Conservation (phyloP, 164 flowering plant genomes). For the Vitis amurensis region DNA sequence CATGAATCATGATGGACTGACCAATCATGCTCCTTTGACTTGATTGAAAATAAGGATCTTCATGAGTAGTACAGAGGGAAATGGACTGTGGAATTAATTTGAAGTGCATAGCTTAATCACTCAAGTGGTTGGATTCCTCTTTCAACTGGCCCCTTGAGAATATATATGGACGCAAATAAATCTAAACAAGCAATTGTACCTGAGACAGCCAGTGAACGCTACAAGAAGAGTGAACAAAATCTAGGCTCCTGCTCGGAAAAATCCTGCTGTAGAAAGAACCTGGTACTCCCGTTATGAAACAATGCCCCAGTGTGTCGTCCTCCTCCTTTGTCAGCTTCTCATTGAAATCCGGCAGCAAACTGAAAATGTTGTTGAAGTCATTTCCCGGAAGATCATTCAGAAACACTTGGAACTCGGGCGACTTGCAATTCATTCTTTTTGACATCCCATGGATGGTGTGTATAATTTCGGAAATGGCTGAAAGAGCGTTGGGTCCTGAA, state of each 20-base stretch:
- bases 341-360: background rate
- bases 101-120: too few relatives aligned
- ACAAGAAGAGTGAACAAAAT: constrained; percentile 6
- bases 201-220: constrained; percentile 12
- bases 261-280: constrained; percentile 6
- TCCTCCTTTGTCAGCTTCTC: background rate
- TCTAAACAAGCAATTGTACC: background rate
- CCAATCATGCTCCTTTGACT: too few relatives aligned
- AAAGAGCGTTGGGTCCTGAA: constrained; percentile 11
- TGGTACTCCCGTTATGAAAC: background rate
- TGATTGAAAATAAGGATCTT: too few relatives aligned
- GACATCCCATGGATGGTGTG: background rate
- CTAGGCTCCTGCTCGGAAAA: background rate
- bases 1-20: too few relatives aligned
- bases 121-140: too few relatives aligned
- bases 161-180: background rate
- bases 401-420: constrained; percentile 8
- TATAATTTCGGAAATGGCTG: constrained; percentile 4
- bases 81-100: too few relatives aligned
- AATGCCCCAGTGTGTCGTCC: background rate
- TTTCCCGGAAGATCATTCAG: constrained; percentile 8
- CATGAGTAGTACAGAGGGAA: too few relatives aligned
- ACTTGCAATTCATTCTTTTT: background rate
- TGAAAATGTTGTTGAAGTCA: constrained; percentile 8
- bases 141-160: too few relatives aligned